These are phyloP conservation scores for Metschnikowia santaceciliae DNA, from an alignment of 805 yeast species.

Conservation along the genomic window DNA sequence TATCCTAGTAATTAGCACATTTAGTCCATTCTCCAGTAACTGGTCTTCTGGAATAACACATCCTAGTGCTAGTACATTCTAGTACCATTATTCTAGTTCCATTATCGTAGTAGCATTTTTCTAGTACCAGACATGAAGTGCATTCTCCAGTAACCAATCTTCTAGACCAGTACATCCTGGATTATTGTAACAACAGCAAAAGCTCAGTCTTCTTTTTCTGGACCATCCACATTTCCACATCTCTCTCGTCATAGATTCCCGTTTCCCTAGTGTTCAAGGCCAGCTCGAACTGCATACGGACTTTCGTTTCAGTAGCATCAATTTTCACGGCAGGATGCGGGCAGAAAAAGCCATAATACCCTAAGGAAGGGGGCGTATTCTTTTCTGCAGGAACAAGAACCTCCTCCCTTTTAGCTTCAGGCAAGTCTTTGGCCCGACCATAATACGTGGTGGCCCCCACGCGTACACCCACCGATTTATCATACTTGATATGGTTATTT, in stretches of 20 bases:
- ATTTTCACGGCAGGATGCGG: background rate
- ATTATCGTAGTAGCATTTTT: no score
- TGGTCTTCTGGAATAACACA: no score
- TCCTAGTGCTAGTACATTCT: no score
- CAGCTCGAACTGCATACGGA: constrained; percentile 13
- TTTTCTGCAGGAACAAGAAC: constrained; percentile 15
- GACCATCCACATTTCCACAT: constrained; percentile 46
- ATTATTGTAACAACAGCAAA: constrained; percentile 23
- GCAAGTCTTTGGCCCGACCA: constrained; percentile 79
- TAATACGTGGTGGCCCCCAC: constrained; percentile 65
- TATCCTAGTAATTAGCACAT: no score
- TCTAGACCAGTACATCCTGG: background rate
- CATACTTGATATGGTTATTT: constrained; percentile 49
- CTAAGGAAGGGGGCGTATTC: constrained; percentile 19
- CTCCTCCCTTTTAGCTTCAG: constrained; percentile 43
- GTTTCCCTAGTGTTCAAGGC: constrained; percentile 8
- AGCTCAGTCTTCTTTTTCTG: constrained; percentile 42
- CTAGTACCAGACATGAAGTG: no score
- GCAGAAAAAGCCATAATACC: constrained; percentile 44
- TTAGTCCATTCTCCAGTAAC: no score
- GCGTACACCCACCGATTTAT: constrained; percentile 21
- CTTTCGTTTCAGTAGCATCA: constrained; percentile 2
- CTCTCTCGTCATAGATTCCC: constrained; percentile 18
- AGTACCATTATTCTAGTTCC: no score
- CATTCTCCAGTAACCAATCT: no score